Evolutionary conservation across 2,329 filamentous ascomycete species (phyloP).

Genomic region (Pseudocercospora fuligena): DNA sequence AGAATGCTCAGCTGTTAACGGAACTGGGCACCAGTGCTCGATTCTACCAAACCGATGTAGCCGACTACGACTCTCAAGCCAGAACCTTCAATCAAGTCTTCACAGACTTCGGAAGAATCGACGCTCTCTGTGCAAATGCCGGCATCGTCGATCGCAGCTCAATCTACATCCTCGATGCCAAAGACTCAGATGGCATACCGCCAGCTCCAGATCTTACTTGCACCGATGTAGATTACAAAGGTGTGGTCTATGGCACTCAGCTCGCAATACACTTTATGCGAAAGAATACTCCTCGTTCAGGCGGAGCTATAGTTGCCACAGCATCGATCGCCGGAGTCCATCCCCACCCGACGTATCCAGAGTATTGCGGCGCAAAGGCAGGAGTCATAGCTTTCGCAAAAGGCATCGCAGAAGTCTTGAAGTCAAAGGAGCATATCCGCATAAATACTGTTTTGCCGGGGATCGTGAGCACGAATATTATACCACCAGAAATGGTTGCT

Average conservation of each 20-base stretch:
- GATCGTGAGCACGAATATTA: slow-evolving; percentile 19
- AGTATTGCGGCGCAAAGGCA: slow-evolving; percentile 28
- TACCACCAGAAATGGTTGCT: slow-evolving; percentile 19
- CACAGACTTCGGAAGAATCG: slow-evolving; percentile 15
- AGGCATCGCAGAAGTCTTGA: slow-evolving; percentile 13
- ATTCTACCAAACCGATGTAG: slow-evolving; percentile 24
- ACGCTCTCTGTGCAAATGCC: slow-evolving; percentile 26
- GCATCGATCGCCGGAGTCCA: slow-evolving; percentile 26
- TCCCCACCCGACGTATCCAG: slow-evolving; percentile 25
- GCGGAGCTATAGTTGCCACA: slow-evolving; percentile 28
- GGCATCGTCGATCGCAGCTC: slow-evolving; percentile 22
- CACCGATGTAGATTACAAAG: slow-evolving; percentile 27
- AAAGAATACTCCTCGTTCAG: slow-evolving; percentile 18
- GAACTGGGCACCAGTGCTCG: slow-evolving; percentile 14
- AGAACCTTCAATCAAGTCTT: slow-evolving; percentile 18
- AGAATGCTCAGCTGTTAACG: slow-evolving; percentile 7
- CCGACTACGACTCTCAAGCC: slow-evolving; percentile 23
- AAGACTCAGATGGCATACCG: slow-evolving; percentile 15
- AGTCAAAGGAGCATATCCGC: background rate
- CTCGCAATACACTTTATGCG: slow-evolving; percentile 30
- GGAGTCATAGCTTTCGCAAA: slow-evolving; percentile 22
- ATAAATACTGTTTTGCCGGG: slow-evolving; percentile 22
- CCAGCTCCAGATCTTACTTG: slow-evolving; percentile 21
- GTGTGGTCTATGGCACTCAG: slow-evolving; percentile 26
- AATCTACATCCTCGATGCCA: slow-evolving; percentile 18